Evolutionary conservation across 768 basidiomycete species (phyloP), one percentile per base, ranked within the genome.

Genomic region (Lepiota brunneoincarnata): DNA sequence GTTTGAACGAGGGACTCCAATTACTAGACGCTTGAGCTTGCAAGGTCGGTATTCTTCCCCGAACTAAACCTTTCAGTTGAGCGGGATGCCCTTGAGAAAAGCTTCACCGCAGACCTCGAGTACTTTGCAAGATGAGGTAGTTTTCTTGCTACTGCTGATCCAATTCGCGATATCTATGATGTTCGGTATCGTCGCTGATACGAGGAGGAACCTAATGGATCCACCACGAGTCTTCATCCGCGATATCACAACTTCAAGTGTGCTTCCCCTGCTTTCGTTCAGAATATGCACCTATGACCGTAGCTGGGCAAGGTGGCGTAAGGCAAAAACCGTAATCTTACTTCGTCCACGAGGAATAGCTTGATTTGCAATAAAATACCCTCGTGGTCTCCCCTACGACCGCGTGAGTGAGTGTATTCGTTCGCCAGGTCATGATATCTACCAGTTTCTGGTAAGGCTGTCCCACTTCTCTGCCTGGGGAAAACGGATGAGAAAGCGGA

Each of bases 111-210:
- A 17, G 56, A 89, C 94, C 75, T 88, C 80, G 61, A 87, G 89
- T 20, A 89, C 78, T 47, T 70, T 73, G 92, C 93, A 23, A 80
- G 72, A 1, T 66, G 69, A 34, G 10, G 34, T 48, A 20, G 72
- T 63, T 3, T 47, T 59, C 23, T 63, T 55, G 26, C 63, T 63
- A 46, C 72, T 76, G 39, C 87, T 86, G 42, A 98, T 85, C 96
- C 96, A 99, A 50, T 72, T 68, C 1, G 93, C 93, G 26, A 99
- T 83, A 59, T 99, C 96, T 23, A 83, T 75, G 47, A 94, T 88
- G 61, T 99, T 98, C 0, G 96, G 96, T 11, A 93, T 89, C 0
- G 96, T 98, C 4, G 96, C 96, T 0, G 93, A 96, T 36, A 98
- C 83, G 15, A 97, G 80, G 26, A 97, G 70, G 66, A 98, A 95